A percentile compares a stretch with the other conserved stretches of the same genome.
phyloP scores from a whole-genome alignment of 768 basidiomycete genomes.

The Boletus subparvulus region DNA sequence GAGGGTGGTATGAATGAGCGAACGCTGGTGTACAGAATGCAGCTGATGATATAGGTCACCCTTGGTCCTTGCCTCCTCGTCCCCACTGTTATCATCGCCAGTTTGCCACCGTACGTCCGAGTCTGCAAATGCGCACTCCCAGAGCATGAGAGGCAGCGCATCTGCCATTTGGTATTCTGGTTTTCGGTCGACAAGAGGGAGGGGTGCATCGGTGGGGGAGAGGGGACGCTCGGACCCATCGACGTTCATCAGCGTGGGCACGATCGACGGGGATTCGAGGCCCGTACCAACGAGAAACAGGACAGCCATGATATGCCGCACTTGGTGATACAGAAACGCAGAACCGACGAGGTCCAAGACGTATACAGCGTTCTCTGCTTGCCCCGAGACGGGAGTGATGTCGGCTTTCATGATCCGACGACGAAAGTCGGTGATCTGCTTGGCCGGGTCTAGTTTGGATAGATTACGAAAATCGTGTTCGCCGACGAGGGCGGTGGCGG shows the following conservation, averaged over 20 bases:
- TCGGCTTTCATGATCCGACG: slow-evolving; percentile 68
- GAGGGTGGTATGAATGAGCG: slow-evolving; percentile 62
- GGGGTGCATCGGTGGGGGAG: slow-evolving; percentile 23
- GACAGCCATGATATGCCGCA: slow-evolving; percentile 90
- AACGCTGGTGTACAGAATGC: slow-evolving; percentile 54
- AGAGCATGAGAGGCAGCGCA: slow-evolving; percentile 85
- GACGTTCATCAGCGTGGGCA: slow-evolving; percentile 74
- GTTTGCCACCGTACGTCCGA: slow-evolving; percentile 73
- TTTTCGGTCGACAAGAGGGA: slow-evolving; percentile 62
- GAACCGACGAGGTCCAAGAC: slow-evolving; percentile 85
- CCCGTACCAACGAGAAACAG: slow-evolving; percentile 85
- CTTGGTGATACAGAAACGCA: slow-evolving; percentile 95
- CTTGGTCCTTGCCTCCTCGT: slow-evolving; percentile 26
- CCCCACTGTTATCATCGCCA: slow-evolving; percentile 36
- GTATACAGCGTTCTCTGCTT: slow-evolving; percentile 41
- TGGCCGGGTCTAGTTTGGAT: slow-evolving; percentile 88
- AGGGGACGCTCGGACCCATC: slow-evolving; percentile 30
- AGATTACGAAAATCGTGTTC: slow-evolving; percentile 96
- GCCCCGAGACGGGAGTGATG: slow-evolving; percentile 46
- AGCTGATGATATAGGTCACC: slow-evolving; percentile 51
- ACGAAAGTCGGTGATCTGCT: slow-evolving; percentile 82
- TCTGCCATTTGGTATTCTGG: slow-evolving; percentile 96
- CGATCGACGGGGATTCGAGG: slow-evolving; percentile 69
- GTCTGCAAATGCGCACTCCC: slow-evolving; percentile 79
- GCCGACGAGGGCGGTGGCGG: slow-evolving; percentile 70